Conservation (phyloP, 805 yeast genomes). For the Pichia cephalocereana region DNA sequence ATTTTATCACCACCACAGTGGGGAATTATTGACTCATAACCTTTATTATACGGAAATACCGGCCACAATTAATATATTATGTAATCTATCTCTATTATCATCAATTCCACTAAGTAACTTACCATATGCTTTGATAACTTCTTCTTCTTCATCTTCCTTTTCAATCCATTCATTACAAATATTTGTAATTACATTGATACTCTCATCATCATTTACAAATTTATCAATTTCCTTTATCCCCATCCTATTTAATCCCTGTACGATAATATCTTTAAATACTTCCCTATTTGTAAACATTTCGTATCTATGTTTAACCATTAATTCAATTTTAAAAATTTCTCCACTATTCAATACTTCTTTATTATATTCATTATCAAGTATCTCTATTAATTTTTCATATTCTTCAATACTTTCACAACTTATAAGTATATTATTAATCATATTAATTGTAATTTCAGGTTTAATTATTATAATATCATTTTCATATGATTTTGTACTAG, state of each 20-base stretch:
- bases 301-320: background rate
- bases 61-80: background rate
- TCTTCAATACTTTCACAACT: background rate
- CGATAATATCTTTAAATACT: too few species aligned
- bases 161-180: too few species aligned
- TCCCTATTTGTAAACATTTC: background rate
- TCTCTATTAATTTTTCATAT: too few species aligned
- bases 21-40: background rate
- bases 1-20: background rate
- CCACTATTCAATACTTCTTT: background rate
- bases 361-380: too few species aligned
- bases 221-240: too few species aligned
- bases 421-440: background rate
- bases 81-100: background rate
- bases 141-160: too few species aligned
- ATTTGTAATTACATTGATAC: too few species aligned
- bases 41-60: background rate
- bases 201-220: too few species aligned
- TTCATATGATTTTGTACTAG: background rate
- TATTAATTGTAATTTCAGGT: background rate
- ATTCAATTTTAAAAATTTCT: slow-evolving; percentile 6
- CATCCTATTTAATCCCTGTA: too few species aligned
- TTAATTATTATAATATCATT: background rate
- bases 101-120: too few species aligned
- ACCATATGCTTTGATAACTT: too few species aligned